Percentiles rank a stretch among this genome's conserved stretches.
Evolutionary conservation across 805 yeast species (phyloP).

Genomic region (Ogataea haglerorum): DNA sequence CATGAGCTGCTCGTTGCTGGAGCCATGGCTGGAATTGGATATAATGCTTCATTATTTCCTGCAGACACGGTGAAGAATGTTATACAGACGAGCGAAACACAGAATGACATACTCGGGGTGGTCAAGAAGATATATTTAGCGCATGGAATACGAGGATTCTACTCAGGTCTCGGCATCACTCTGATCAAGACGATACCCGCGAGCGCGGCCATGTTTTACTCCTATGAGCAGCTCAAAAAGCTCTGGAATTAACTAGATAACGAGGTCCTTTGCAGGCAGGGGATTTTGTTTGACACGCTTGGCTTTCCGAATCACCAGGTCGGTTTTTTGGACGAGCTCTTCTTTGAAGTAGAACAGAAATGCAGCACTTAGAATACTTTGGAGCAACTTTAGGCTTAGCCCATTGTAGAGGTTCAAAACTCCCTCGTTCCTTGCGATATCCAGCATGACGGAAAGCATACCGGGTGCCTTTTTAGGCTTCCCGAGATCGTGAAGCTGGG

Average conservation of each 20-base stretch:
- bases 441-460: slow-evolving; percentile 49
- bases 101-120: slow-evolving; percentile 34
- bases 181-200: slow-evolving; percentile 82
- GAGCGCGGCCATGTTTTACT: slow-evolving; percentile 79
- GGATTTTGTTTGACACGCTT: slow-evolving; percentile 13
- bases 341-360: slow-evolving; percentile 89
- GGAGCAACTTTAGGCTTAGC: slow-evolving; percentile 71
- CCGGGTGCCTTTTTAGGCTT: slow-evolving; percentile 23
- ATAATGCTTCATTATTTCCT: slow-evolving; percentile 79
- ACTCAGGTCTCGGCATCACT: slow-evolving; percentile 83
- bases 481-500: slow-evolving; percentile 24
- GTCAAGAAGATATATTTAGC: slow-evolving; percentile 38
- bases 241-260: slow-evolving; percentile 5
- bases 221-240: slow-evolving; percentile 61
- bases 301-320: slow-evolving; percentile 44
- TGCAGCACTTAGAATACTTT: slow-evolving; percentile 85
- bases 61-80: slow-evolving; percentile 87
- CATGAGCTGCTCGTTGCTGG: slow-evolving; percentile 70
- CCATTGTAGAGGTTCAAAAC: slow-evolving; percentile 78
- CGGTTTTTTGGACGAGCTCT: slow-evolving; percentile 63
- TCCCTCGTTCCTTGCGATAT: slow-evolving; percentile 70
- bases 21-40: slow-evolving; percentile 80
- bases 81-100: slow-evolving; percentile 56
- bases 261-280: slow-evolving; percentile 14
- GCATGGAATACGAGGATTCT: slow-evolving; percentile 70